Evolutionary conservation across 2,329 filamentous ascomycete genomes (phyloP), one percentile per base, ranked within the genome.

Genomic region (Xylaria sp.): DNA sequence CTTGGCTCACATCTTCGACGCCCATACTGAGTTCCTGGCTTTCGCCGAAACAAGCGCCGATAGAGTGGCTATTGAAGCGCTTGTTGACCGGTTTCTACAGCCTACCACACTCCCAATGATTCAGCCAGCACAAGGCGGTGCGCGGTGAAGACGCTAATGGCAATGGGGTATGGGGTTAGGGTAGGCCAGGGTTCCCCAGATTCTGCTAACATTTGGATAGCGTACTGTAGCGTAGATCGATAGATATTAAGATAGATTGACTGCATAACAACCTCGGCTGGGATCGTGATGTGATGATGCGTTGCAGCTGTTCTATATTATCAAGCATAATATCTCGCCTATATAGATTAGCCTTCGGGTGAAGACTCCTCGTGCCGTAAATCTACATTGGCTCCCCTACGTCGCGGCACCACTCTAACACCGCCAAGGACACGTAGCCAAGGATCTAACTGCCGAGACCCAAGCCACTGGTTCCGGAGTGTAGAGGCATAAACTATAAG

Each of bases 1-100:
- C 1, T 10, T 73, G 2, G 33, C 45, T 2, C 65, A 69, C 25
- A 53, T 76, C 25, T 67, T 72, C 20, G 22, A 29, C 0, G 69
- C 69, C 3, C 17, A 29, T 11, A 7, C 1, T 5, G 66, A 31
- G 15, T 61, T 73, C 15, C 2, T 20, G 20, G 25, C 5, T 5
- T 57, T 71, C 25, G 69, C 70, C 20, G 56, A 63, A 3, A 22
- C 11, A 1, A 51, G 17, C 0, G 29, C 1, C 2, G 65, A 70
- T 27, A 56, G 69, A 10, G 44, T 58, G 22, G 49, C 55, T 7
- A 68, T 69, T 20, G 53, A 65, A 25, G 59, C n/a, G n/a, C 54
- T 69, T n/a, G 65, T 68, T 13, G 31, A 63, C 2, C 42, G 17
- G 7, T 68, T 53, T 42, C 44, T 69, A 1, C 20, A 38, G 20